phyloP scores from a whole-genome alignment of 306 rosid species.

The apple (Malus domestica) region ASM211411v1 NC_041793.1:29140001-29140500 shows the following conservation, averaged over 20 bases:
- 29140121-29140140: constrained; percentile 58
- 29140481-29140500: not conserved
- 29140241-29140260: constrained; percentile 14
- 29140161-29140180: constrained; percentile 51
- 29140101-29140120: not conserved
- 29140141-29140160: constrained; percentile 75
- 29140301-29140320: constrained; percentile 84
- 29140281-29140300: constrained; percentile 38
- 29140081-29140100: not conserved
- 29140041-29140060: not conserved
- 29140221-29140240: not conserved
- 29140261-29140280: constrained; percentile 65
- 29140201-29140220: not conserved
- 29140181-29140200: not conserved
- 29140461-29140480: not conserved
- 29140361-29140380: constrained; percentile 88
- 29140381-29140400: constrained; percentile 60
- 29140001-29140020: constrained; percentile 92
- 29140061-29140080: not conserved
- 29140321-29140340: constrained; percentile 89
- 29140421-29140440: not conserved
- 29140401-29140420: constrained; percentile 43
- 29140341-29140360: constrained; percentile 81
- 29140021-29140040: constrained; percentile 10
- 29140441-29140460: not conserved